Conservation (phyloP, 495 filamentous ascomycete genomes). For the Talaromyces stipitatus region DNA sequence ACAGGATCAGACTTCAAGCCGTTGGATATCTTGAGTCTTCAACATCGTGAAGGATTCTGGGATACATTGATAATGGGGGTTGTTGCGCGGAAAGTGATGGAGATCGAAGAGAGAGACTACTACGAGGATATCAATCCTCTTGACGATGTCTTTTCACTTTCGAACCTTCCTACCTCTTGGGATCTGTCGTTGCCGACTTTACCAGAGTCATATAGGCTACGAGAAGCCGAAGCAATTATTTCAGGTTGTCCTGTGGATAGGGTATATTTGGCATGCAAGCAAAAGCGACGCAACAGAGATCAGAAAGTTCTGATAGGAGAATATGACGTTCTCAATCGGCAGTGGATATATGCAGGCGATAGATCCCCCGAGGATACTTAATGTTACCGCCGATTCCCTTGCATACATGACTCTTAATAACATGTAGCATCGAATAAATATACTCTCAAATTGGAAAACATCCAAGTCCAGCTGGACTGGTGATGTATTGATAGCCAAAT, state of each 20-base stretch:
- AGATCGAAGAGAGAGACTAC: conserved; percentile 28
- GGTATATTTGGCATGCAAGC: neutral
- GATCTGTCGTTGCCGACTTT: conserved; percentile 1
- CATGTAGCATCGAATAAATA: too few species aligned
- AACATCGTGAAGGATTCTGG: conserved; percentile 43
- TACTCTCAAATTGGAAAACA: too few species aligned
- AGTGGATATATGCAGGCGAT: neutral
- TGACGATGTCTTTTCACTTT: neutral
- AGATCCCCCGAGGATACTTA: neutral
- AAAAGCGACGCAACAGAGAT: neutral
- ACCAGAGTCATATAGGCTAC: neutral
- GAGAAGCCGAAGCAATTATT: neutral
- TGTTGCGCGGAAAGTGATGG: conserved; percentile 23
- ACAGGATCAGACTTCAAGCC: conserved; percentile 26
- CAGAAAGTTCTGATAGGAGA: neutral
- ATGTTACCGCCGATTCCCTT: too few species aligned
- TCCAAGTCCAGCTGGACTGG: too few species aligned
- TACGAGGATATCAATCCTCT: conserved; percentile 7
- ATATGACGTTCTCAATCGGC: neutral
- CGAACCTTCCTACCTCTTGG: neutral
- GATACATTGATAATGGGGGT: conserved; percentile 18
- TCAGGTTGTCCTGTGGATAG: neutral
- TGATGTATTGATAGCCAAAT: too few species aligned
- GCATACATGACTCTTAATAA: too few species aligned
- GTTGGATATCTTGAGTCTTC: conserved; percentile 18